A percentile compares a stretch with the other conserved stretches of the same genome.
These are phyloP conservation scores for Didymella pomorum DNA, from an alignment of 2,329 filamentous ascomycete genomes.

Conservation along the genomic window DNA sequence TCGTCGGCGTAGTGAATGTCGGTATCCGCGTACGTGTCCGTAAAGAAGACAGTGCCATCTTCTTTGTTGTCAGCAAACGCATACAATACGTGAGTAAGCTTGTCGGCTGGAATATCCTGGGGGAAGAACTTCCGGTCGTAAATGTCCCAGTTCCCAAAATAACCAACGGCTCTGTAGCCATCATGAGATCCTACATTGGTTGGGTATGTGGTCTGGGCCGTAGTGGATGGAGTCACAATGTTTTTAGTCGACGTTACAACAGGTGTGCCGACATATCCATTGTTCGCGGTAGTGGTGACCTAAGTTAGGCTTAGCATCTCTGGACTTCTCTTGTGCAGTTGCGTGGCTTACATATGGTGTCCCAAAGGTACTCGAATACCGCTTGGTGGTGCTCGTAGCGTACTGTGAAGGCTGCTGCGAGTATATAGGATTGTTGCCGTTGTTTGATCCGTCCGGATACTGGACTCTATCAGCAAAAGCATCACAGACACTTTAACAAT, in stretches of 20 bases:
- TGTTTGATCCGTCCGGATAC: slow-evolving; percentile 6
- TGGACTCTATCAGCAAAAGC: not conserved
- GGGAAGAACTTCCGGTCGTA: slow-evolving; percentile 87
- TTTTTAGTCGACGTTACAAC: slow-evolving; percentile 1
- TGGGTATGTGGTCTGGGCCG: slow-evolving; percentile 1
- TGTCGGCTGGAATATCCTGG: slow-evolving; percentile 79
- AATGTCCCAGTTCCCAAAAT: slow-evolving; percentile 83
- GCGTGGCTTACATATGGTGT: slow-evolving; percentile 12
- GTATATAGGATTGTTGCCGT: not conserved
- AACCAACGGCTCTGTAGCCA: slow-evolving; percentile 59
- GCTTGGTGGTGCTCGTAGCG: slow-evolving; percentile 7
- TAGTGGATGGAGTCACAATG: slow-evolving; percentile 1
- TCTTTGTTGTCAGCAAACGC: slow-evolving; percentile 89
- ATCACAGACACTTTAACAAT: not conserved
- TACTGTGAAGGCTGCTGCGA: slow-evolving; percentile 1
- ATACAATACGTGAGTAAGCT: slow-evolving; percentile 89
- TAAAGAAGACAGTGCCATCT: slow-evolving; percentile 70
- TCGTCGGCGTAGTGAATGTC: slow-evolving; percentile 69
- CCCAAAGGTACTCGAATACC: slow-evolving; percentile 13
- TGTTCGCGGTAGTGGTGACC: slow-evolving; percentile 8
- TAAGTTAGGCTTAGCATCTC: not conserved
- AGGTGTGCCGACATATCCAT: not conserved
- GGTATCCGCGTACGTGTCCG: slow-evolving; percentile 43
- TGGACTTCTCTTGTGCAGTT: no score
- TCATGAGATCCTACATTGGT: slow-evolving; percentile 8